Base-by-base conservation (phyloP, 2,329 filamentous ascomycete species). In the Pseudofabraea citricarpa region DNA sequence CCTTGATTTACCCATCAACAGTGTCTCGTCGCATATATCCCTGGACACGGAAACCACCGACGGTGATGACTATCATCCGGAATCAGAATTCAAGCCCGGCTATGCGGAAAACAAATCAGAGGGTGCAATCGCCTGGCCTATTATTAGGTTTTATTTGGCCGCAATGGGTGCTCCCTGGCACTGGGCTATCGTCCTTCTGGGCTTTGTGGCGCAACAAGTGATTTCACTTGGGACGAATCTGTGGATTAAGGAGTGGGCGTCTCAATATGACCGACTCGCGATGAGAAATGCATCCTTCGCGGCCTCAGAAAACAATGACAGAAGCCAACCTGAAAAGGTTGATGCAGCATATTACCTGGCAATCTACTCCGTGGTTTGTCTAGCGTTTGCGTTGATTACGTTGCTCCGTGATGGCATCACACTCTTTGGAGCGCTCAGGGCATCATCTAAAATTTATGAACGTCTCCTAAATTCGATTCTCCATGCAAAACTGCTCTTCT, bases 401-500 rank as follows among this genome's bases (percentile, higher is more conserved):
- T 64, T 83, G 43, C 51, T 71, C 5, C 68, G 79, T 45, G 79
- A 84, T 60, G 71, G 68, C 33, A 72, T 83, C 27, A 65, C 83
- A 2, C 84, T 84, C 61, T 77, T 71, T 57, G 80, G 80, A n/a
- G 83, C 81, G 2, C 66, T 83, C 20, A 68, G 73, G 40, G 80
- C 80, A 20, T 83, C 80, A 10, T 71, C 67, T 59, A 71, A 70
- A 47, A 72, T 84, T 13, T 80, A 85, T 56, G 69, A 74, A 50
- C 68, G 72, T 24, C 66, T 85, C n/a, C 71, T 84, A 49, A 70
- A 74, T 33, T 66, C 72, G 8, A 71, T 85, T 23, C 75, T 77
- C 26, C 77, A 79, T 52, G 80, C 81, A 29, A 83, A 80, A 51
- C 82, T 85, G 65, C 74, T 73, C 37, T 85, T 84, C 61, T 84